Evolutionary conservation across 148 eudicot species (phyloP).

Genomic region (Salicornia ramosissima): DNA sequence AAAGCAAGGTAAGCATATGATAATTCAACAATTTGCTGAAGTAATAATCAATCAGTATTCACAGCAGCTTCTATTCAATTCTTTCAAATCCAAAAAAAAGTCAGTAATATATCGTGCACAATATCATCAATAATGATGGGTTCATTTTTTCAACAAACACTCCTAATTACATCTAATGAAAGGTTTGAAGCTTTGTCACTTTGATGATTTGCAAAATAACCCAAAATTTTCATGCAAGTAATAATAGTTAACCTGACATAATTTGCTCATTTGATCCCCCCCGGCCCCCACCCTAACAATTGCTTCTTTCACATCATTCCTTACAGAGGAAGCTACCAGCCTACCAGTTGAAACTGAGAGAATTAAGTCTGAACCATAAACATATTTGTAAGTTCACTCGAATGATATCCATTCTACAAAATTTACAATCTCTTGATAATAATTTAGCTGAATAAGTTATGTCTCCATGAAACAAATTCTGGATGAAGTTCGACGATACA

Average conservation of each 20-base stretch:
- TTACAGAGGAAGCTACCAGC: too few species aligned
- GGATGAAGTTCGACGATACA: not conserved
- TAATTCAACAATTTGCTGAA: not conserved
- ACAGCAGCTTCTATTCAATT: not conserved
- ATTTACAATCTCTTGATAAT: not conserved
- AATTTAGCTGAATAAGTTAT: not conserved
- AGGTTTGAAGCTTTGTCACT: too few species aligned
- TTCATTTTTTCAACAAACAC: not conserved
- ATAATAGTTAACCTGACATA: not conserved
- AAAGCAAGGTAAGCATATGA: not conserved
- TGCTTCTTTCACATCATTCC: not conserved
- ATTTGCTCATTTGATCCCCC: not conserved
- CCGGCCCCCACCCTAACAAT: too few species aligned
- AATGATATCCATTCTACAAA: not conserved
- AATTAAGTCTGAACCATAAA: not conserved
- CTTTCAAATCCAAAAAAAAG: not conserved
- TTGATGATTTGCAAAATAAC: too few species aligned
- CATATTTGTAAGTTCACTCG: not conserved
- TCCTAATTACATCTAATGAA: too few species aligned
- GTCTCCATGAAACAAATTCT: not conserved
- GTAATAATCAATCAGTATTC: not conserved
- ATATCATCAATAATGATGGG: not conserved
- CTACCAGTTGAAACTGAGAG: too few species aligned
- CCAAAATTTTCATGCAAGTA: not conserved
- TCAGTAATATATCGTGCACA: not conserved